Conservation (phyloP, 1,284 basidiomycete genomes). For the Pulveroboletus ridleyi region DNA sequence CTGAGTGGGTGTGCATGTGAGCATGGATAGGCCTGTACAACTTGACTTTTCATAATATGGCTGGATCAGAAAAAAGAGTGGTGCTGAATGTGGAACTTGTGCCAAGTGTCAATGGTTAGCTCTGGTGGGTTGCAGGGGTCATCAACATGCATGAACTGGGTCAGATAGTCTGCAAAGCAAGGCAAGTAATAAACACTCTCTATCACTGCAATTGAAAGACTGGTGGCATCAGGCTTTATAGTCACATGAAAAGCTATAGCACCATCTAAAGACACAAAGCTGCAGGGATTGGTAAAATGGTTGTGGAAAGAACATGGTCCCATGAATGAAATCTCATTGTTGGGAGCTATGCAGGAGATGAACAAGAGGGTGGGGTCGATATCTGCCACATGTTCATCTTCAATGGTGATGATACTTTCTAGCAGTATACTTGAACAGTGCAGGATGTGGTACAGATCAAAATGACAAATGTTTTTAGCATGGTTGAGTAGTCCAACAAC, state of each 20-base stretch:
- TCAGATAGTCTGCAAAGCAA: background rate
- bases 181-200: background rate
- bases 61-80: background rate
- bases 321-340: background rate
- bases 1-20: background rate
- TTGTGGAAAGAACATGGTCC: background rate
- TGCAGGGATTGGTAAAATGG: background rate
- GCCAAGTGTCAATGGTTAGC: background rate
- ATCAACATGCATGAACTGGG: background rate
- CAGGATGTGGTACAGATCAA: slow-evolving; percentile 7
- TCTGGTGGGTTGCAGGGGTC: background rate
- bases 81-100: background rate
- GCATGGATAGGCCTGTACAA: background rate
- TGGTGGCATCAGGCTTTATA: background rate
- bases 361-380: background rate
- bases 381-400: background rate
- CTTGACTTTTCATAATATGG: background rate
- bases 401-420: background rate
- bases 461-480: background rate
- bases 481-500: slow-evolving; percentile 4
- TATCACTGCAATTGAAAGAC: background rate
- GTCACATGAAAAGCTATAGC: background rate
- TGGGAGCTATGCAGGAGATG: background rate
- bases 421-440: background rate
- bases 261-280: background rate